Conservation (phyloP, 2,329 filamentous ascomycete species). For the Tolypocladium tundrense region DNA sequence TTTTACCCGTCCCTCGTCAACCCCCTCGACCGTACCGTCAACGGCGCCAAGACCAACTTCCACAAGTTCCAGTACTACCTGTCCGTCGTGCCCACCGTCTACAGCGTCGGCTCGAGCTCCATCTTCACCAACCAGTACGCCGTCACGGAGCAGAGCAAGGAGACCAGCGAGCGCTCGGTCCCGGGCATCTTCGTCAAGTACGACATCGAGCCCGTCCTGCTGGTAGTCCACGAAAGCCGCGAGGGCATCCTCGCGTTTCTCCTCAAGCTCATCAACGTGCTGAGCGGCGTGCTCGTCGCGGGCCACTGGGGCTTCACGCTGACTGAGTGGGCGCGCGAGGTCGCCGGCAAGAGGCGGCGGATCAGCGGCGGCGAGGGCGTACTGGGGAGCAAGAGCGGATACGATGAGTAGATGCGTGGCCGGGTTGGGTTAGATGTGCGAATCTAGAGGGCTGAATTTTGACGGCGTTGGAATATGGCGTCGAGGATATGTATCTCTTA, state of each 20-base stretch:
- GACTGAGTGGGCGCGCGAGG: slow-evolving; percentile 59
- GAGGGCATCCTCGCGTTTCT: slow-evolving; percentile 64
- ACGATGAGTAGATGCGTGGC: slow-evolving; percentile 8
- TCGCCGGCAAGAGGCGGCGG: slow-evolving; percentile 38
- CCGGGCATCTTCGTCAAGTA: slow-evolving; percentile 98
- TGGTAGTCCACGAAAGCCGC: slow-evolving; percentile 75
- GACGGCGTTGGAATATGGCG: not conserved
- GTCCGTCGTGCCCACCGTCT: slow-evolving; percentile 88
- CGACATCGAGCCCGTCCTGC: slow-evolving; percentile 90
- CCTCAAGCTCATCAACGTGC: slow-evolving; percentile 79
- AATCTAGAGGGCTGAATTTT: not conserved
- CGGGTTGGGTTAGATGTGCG: not conserved
- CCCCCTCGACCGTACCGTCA: slow-evolving; percentile 85
- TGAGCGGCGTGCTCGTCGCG: slow-evolving; percentile 83
- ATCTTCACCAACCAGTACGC: slow-evolving; percentile 97
- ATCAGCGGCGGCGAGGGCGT: slow-evolving; percentile 36
- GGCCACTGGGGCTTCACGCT: slow-evolving; percentile 90
- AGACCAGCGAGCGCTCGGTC: slow-evolving; percentile 57
- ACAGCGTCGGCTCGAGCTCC: slow-evolving; percentile 57
- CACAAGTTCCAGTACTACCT: slow-evolving; percentile 98
- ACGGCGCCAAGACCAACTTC: slow-evolving; percentile 65
- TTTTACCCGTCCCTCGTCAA: slow-evolving; percentile 92
- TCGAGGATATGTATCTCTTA: not conserved
- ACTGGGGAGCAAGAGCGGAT: slow-evolving; percentile 35
- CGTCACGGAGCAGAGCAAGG: slow-evolving; percentile 76